Base-by-base conservation (phyloP, 2,329 filamentous ascomycete species). In the Sphaerulina populicola region DNA sequence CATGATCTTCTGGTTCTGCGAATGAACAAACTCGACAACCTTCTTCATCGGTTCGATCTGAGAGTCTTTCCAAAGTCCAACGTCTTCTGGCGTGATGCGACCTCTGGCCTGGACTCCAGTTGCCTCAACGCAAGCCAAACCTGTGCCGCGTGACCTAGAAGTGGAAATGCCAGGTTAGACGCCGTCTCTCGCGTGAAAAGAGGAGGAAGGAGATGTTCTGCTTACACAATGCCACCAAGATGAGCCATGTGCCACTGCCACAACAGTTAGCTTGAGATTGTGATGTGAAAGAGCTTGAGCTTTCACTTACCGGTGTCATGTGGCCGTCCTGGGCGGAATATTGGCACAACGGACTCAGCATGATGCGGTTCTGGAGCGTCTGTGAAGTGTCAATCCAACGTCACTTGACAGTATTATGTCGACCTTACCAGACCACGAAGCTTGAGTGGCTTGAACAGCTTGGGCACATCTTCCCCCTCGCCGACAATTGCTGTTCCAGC, bases 41-140 rank as follows among this genome's bases (percentile, higher is more conserved):
- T 79, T 77, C 64, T 77, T 78, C 52, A 94, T 71, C 0, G 83
- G 82, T 56, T 77, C 82, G 54, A 90, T 83, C 67, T 96, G 90
- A 31, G 77, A 81, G 67, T 95, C 90, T 56, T 85, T 76, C 90
- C 89, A 96, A 6, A 96, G 71, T 0, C 90, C 88, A 10, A 74
- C 71, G 66, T 91, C 86, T 66, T 90, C 76, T 1, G 88, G 88
- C 0, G 86, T 85, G 72, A 94, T 94, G 49, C 90, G 80, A 27
- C 89, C 89, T 59, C 90, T 81, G 5, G 86, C 71, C 8, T 79
- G 74, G 0, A 94, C 85, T 30, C 82, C 75, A 0, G 86, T 89
- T 23, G 89, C 88, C 71, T 95, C 90, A 51, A 90, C 75, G 53
- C 89, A 79, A 44, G 84, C 73, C 14, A 94, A 73, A 1, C 80